Conservation (phyloP, 2,329 filamentous ascomycete species). For the Dryadomyces quercivorus region DNA sequence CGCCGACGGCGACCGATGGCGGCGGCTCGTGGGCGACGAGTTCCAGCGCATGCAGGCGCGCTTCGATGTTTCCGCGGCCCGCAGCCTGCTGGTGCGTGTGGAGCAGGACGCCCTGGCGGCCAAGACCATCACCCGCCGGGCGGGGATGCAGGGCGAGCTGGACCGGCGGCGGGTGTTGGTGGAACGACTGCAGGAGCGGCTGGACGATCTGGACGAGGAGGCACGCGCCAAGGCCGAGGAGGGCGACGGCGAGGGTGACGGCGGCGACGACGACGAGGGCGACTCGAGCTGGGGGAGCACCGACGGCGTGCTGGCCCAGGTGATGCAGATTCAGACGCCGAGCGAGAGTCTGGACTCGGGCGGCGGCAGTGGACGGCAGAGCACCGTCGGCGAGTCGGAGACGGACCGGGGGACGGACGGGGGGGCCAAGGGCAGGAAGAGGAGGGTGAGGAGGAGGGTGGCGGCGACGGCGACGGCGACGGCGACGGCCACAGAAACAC, state of each 20-base stretch:
- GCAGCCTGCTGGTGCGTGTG: slow-evolving; percentile 53
- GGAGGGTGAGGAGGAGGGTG: slow-evolving; percentile 10
- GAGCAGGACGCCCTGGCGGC: slow-evolving; percentile 54
- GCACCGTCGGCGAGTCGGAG: slow-evolving; percentile 23
- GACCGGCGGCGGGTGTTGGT: slow-evolving; percentile 52
- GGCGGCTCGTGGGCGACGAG: slow-evolving; percentile 44
- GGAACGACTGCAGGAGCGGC: slow-evolving; percentile 50
- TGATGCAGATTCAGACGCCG: slow-evolving; percentile 42
- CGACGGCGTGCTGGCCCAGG: slow-evolving; percentile 37
- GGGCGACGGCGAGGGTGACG: slow-evolving; percentile 23
- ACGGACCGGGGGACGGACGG: neutral
- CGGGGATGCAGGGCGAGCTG: slow-evolving; percentile 49
- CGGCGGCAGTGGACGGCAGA: slow-evolving; percentile 23
- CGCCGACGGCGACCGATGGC: slow-evolving; percentile 46
- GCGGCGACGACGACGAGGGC: slow-evolving; percentile 23
- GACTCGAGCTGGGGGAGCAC: slow-evolving; percentile 10
- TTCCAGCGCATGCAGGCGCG: slow-evolving; percentile 50
- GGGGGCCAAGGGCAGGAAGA: neutral
- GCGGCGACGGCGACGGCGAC: neutral
- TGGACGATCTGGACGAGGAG: slow-evolving; percentile 57
- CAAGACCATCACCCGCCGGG: slow-evolving; percentile 17
- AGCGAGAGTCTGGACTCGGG: slow-evolving; percentile 23
- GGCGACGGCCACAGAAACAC: slow-evolving; percentile 2
- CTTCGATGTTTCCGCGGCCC: slow-evolving; percentile 62
- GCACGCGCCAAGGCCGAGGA: slow-evolving; percentile 18